Evolutionary conservation across 2,329 filamentous ascomycete species (phyloP).

Genomic region (Hypoxylon sp.): DNA sequence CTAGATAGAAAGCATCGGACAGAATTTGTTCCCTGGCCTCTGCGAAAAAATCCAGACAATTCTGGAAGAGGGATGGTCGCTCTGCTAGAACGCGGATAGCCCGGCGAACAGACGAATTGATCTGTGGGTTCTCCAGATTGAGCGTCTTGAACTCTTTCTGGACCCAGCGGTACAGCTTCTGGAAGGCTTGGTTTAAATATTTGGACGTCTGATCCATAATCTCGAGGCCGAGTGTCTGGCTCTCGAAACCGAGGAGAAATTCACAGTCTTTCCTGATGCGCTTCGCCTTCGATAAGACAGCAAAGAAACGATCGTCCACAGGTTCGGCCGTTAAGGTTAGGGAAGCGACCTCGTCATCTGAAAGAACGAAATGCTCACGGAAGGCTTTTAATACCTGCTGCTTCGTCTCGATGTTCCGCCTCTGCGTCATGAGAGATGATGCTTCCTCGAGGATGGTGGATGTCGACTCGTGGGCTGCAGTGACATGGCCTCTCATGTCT

Average conservation of each 20-base stretch:
- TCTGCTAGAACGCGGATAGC: slow-evolving; percentile 91
- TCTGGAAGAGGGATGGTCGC: slow-evolving; percentile 90
- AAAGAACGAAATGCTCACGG: slow-evolving; percentile 85
- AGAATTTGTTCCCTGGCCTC: slow-evolving; percentile 89
- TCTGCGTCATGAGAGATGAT: slow-evolving; percentile 78
- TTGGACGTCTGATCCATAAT: slow-evolving; percentile 93
- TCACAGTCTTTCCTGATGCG: slow-evolving; percentile 91
- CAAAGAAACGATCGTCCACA: slow-evolving; percentile 89
- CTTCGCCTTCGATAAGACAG: slow-evolving; percentile 82
- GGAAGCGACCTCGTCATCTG: slow-evolving; percentile 82
- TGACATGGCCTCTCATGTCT: slow-evolving; percentile 84
- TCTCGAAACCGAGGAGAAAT: slow-evolving; percentile 88
- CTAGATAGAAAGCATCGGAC: slow-evolving; percentile 89
- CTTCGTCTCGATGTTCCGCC: slow-evolving; percentile 81
- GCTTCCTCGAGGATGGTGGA: slow-evolving; percentile 83
- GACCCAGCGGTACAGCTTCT: slow-evolving; percentile 96
- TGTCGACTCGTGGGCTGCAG: slow-evolving; percentile 81
- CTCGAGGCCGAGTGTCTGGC: slow-evolving; percentile 88
- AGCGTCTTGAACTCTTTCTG: slow-evolving; percentile 93
- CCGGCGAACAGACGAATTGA: slow-evolving; percentile 85
- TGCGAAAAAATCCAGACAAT: slow-evolving; percentile 91
- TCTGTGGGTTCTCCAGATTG: slow-evolving; percentile 94
- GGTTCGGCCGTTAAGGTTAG: slow-evolving; percentile 85
- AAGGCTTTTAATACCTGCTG: slow-evolving; percentile 84
- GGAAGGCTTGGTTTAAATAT: slow-evolving; percentile 88